phyloP scores from a whole-genome alignment of 768 basidiomycete species.

The Mycena leptocephala region DNA sequence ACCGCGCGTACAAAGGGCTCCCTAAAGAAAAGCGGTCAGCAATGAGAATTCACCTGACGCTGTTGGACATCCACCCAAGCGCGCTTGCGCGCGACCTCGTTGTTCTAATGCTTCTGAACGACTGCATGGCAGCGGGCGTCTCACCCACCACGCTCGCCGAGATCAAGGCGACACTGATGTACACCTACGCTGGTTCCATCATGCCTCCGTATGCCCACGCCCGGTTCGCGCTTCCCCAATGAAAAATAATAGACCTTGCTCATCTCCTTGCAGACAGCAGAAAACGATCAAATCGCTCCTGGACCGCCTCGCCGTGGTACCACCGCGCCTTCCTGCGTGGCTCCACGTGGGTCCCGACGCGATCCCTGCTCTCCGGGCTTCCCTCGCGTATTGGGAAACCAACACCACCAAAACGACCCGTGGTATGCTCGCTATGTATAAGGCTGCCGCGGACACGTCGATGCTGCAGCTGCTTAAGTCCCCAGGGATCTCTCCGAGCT shows the following conservation, averaged over 20 bases:
- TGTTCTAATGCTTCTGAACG: constrained; percentile 40
- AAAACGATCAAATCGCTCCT: constrained; percentile 28
- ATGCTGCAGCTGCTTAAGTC: constrained; percentile 5
- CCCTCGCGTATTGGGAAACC: constrained; percentile 38
- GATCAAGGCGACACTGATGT: constrained; percentile 44
- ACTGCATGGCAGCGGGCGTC: constrained; percentile 28
- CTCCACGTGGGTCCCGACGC: constrained; percentile 35
- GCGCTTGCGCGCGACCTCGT: constrained; percentile 43
- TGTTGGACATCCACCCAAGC: constrained; percentile 45
- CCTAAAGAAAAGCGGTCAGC: constrained; percentile 31
- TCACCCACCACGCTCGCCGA: constrained; percentile 30
- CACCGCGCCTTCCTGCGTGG: constrained; percentile 40
- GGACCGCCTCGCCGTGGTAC: constrained; percentile 17
- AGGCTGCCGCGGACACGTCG: not conserved
- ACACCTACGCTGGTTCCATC: constrained; percentile 38
- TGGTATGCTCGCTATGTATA: constrained; percentile 24
- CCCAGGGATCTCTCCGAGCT: constrained; percentile 10
- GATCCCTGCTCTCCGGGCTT: constrained; percentile 32
- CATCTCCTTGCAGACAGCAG: constrained; percentile 19
- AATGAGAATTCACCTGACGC: constrained; percentile 39
- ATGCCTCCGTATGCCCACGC: constrained; percentile 41
- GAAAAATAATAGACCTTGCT: not conserved
- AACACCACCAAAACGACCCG: constrained; percentile 27
- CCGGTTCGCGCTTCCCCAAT: constrained; percentile 28
- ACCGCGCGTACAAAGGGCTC: constrained; percentile 35